Evolutionary conservation across 1,139 yeast species (phyloP).

Genomic region (Suzukiozyma palmioleophila): DNA sequence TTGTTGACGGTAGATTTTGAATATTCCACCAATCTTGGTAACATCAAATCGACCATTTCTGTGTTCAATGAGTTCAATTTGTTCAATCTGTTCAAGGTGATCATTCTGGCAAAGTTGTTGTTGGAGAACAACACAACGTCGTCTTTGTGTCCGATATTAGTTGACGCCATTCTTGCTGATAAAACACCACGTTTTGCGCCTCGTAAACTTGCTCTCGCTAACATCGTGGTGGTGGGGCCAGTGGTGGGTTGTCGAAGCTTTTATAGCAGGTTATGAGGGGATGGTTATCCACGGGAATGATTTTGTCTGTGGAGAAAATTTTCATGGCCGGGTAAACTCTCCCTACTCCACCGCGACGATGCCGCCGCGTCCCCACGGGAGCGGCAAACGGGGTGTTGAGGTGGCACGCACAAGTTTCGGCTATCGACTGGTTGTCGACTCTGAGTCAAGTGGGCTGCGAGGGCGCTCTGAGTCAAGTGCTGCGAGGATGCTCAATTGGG

Average conservation of each 20-base stretch:
- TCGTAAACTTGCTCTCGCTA: too few species aligned
- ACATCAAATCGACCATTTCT: slow-evolving; percentile 71
- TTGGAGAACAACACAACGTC: slow-evolving; percentile 59
- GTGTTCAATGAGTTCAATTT: slow-evolving; percentile 83
- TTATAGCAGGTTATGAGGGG: background rate
- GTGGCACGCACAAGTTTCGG: too few species aligned
- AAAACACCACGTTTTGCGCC: too few species aligned
- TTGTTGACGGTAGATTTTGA: slow-evolving; percentile 63
- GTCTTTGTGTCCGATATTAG: slow-evolving; percentile 22
- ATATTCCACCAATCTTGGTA: slow-evolving; percentile 74
- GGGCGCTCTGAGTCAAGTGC: too few species aligned
- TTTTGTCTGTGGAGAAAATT: slow-evolving; percentile 1
- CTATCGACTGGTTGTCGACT: too few species aligned
- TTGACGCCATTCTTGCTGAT: background rate
- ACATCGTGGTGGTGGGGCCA: too few species aligned
- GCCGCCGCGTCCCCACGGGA: too few species aligned
- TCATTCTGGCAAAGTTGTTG: slow-evolving; percentile 64
- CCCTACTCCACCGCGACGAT: background rate
- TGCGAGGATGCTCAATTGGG: too few species aligned
- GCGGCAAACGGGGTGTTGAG: too few species aligned
- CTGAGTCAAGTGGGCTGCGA: too few species aligned
- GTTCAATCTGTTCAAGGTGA: slow-evolving; percentile 73
- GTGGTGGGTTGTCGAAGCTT: background rate
- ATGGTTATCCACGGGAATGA: slow-evolving; percentile 1
- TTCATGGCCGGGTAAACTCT: slow-evolving; percentile 1